These are phyloP conservation scores for Tympanopsis confertula DNA, from an alignment of 2,329 filamentous ascomycete species.

Conservation along the genomic window DNA sequence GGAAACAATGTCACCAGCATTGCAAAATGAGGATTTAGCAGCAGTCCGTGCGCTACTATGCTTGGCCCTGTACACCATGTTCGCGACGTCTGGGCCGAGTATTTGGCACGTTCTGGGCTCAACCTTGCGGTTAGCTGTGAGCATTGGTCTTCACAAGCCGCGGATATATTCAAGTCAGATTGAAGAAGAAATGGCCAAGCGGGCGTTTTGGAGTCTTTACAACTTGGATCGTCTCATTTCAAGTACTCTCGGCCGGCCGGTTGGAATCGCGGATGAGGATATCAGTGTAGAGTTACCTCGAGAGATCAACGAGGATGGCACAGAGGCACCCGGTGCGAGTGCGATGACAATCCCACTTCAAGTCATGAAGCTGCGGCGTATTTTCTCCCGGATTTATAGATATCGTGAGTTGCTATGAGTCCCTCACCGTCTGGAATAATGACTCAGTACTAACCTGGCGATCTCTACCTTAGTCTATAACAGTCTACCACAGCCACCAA, in stretches of 20 bases:
- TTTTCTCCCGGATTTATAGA: constrained; percentile 23
- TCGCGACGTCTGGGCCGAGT: constrained; percentile 21
- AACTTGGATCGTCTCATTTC: constrained; percentile 27
- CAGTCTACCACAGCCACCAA: constrained; percentile 15
- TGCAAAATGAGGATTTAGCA: constrained; percentile 23
- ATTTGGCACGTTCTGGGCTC: constrained; percentile 24
- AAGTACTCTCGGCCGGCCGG: constrained; percentile 21
- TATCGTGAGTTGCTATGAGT: constrained; percentile 14
- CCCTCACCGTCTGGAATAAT: neutral
- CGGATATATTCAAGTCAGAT: constrained; percentile 8
- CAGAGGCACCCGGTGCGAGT: constrained; percentile 19
- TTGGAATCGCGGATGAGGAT: constrained; percentile 26
- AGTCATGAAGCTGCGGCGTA: constrained; percentile 19
- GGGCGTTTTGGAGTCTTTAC: constrained; percentile 29
- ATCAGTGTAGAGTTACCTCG: constrained; percentile 22
- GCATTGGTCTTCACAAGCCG: constrained; percentile 20
- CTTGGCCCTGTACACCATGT: constrained; percentile 21
- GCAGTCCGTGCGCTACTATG: constrained; percentile 21
- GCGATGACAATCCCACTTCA: constrained; percentile 23
- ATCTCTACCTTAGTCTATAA: constrained; percentile 17
- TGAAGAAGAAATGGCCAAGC: constrained; percentile 24
- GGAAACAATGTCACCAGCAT: constrained; percentile 16
- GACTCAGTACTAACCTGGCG: neutral
- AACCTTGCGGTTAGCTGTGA: constrained; percentile 21
- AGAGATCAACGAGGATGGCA: constrained; percentile 24